A percentile compares a stretch with the other conserved stretches of the same genome.
Evolutionary conservation across 2,329 filamentous ascomycete species (phyloP).

Genomic region (Sporothrix mexicana): DNA sequence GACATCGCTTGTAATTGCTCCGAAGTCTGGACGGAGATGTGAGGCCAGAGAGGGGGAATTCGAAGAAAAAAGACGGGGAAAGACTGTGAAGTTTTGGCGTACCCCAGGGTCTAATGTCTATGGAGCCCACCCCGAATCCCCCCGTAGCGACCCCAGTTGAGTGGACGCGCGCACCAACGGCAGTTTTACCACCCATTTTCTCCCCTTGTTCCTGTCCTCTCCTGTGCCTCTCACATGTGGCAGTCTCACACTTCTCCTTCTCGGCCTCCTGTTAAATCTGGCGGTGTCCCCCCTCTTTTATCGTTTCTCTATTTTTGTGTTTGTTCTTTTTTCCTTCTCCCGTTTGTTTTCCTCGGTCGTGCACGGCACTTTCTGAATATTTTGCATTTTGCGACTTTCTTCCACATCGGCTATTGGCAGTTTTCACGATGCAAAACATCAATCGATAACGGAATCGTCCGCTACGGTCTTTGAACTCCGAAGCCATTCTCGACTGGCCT

Average conservation of each 20-base stretch:
- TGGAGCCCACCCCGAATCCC: neutral
- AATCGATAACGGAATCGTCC: no score
- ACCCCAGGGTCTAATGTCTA: neutral
- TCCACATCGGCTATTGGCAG: no score
- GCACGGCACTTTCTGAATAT: no score
- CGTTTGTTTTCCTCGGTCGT: neutral
- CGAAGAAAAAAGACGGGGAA: neutral
- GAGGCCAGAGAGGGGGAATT: neutral
- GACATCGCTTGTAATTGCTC: neutral
- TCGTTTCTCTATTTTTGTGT: neutral
- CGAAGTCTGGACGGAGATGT: neutral
- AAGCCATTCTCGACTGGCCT: neutral
- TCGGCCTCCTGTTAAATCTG: neutral
- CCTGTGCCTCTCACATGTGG: neutral
- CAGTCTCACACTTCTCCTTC: neutral
- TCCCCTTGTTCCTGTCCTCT: no score
- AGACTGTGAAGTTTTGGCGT: neutral
- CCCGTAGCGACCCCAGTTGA: neutral
- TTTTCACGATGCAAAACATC: no score
- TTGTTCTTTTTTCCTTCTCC: neutral
- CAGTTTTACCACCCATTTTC: neutral
- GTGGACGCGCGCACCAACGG: neutral
- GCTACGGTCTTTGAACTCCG: neutral
- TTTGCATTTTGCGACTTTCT: no score
- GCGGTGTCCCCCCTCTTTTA: neutral